Conservation (phyloP, 805 yeast species). For the Candida hispaniensis region DNA sequence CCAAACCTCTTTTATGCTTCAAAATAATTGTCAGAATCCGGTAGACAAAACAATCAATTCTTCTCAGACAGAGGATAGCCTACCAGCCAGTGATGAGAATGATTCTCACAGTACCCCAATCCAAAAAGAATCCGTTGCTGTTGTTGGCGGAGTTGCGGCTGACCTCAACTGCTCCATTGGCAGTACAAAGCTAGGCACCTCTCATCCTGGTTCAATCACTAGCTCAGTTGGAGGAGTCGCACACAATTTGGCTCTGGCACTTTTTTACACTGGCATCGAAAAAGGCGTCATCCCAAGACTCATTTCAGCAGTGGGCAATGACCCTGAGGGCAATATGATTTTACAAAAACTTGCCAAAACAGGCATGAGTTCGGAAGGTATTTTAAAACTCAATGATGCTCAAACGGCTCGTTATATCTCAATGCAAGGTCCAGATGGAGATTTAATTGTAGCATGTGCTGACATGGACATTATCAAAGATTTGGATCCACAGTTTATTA, state of each 20-base stretch:
- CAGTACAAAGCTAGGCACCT: slow-evolving; percentile 36
- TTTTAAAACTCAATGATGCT: slow-evolving; percentile 26
- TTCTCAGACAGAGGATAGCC: too few relatives aligned
- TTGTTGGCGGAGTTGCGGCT: slow-evolving; percentile 67
- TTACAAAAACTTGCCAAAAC: slow-evolving; percentile 24
- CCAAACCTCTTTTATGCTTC: too few relatives aligned
- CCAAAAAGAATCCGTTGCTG: too few relatives aligned
- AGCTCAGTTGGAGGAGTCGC: slow-evolving; percentile 78
- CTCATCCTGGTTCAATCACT: slow-evolving; percentile 56
- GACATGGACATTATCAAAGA: slow-evolving; percentile 67
- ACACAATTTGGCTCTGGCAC: slow-evolving; percentile 62
- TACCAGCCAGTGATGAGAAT: too few relatives aligned
- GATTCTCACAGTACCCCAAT: too few relatives aligned
- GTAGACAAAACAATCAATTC: too few relatives aligned
- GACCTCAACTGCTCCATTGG: slow-evolving; percentile 50
- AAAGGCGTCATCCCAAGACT: slow-evolving; percentile 31
- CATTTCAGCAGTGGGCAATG: slow-evolving; percentile 54
- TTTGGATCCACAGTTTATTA: slow-evolving; percentile 36
- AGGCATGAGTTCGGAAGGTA: slow-evolving; percentile 32
- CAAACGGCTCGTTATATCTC: slow-evolving; percentile 67
- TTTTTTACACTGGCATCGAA: slow-evolving; percentile 30
- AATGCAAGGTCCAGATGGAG: slow-evolving; percentile 52
- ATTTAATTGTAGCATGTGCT: slow-evolving; percentile 63
- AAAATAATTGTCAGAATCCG: too few relatives aligned
- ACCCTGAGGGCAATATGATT: slow-evolving; percentile 26